phyloP scores from a whole-genome alignment of 306 rosid species.

The Lathyrus oleraceus region DNA sequence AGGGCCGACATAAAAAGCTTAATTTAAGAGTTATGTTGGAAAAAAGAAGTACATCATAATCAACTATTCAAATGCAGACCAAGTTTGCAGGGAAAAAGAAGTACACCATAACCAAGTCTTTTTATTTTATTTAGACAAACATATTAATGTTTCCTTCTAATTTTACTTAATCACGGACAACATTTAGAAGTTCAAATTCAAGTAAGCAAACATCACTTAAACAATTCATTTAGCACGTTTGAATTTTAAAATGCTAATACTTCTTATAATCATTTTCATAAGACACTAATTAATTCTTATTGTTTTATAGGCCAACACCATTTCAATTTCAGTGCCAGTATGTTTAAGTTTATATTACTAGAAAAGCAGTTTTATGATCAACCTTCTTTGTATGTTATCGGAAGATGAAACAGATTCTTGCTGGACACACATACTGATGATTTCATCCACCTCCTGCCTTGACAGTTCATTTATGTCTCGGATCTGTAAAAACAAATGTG shows the following conservation, averaged over 20 bases:
- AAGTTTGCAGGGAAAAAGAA: not conserved
- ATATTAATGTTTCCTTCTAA: not conserved
- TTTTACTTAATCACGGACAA: not conserved
- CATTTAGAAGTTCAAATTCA: constrained; percentile 9
- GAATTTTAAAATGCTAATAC: not conserved
- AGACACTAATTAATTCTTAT: not conserved
- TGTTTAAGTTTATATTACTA: not conserved
- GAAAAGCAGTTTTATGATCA: constrained; percentile 12
- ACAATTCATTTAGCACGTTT: constrained; percentile 2
- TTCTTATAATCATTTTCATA: not conserved
- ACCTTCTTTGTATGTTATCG: constrained; percentile 88
- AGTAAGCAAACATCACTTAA: not conserved
- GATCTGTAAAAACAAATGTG: constrained; percentile 51
- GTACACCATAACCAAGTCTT: too few species aligned
- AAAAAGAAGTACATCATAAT: not conserved
- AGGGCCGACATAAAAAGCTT: not conserved
- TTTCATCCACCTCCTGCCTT: constrained; percentile 93
- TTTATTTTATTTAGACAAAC: not conserved
- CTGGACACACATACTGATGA: constrained; percentile 64
- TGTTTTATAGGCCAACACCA: not conserved
- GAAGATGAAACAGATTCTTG: constrained; percentile 64
- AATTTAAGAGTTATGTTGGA: not conserved
- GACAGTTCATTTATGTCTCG: constrained; percentile 88
- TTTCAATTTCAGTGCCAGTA: not conserved
- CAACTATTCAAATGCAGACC: not conserved